phyloP scores from a whole-genome alignment of 176 grass and related monocot species.

The Tillandsia leiboldiana region DNA sequence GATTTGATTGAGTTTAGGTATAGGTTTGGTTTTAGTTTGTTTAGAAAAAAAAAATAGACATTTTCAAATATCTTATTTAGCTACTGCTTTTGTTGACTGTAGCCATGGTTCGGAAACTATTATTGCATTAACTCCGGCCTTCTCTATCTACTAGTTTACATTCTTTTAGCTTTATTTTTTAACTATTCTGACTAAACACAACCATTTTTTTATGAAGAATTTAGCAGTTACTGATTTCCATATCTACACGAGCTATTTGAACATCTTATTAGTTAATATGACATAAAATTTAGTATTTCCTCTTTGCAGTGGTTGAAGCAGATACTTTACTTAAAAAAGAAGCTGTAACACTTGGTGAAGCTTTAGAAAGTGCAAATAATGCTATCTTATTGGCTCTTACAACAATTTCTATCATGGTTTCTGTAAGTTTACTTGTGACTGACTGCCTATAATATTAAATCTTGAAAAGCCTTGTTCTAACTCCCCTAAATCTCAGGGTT shows the following conservation, averaged over 20 bases:
- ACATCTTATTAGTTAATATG: too few species aligned
- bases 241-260: constrained; percentile 2
- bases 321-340: constrained; percentile 87
- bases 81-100: too few species aligned
- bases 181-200: not conserved
- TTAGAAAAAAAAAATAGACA: too few species aligned
- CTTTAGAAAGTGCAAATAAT: too few species aligned
- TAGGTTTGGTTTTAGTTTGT: too few species aligned
- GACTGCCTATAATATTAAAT: constrained; percentile 12
- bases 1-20: too few species aligned
- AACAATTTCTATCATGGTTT: too few species aligned
- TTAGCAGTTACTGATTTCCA: constrained; percentile 1
- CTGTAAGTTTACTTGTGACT: constrained; percentile 17
- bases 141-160: not conserved
- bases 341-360: too few species aligned
- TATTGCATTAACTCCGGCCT: not conserved
- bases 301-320: too few species aligned
- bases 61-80: too few species aligned
- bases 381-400: too few species aligned
- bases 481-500: constrained; percentile 36
- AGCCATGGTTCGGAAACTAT: not conserved
- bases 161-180: not conserved
- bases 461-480: constrained; percentile 9
- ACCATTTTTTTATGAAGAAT: not conserved
- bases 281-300: too few species aligned